These are phyloP conservation scores for Nectriaceae sp. DNA, from an alignment of 2,329 filamentous ascomycete species.

Conservation along the genomic window DNA sequence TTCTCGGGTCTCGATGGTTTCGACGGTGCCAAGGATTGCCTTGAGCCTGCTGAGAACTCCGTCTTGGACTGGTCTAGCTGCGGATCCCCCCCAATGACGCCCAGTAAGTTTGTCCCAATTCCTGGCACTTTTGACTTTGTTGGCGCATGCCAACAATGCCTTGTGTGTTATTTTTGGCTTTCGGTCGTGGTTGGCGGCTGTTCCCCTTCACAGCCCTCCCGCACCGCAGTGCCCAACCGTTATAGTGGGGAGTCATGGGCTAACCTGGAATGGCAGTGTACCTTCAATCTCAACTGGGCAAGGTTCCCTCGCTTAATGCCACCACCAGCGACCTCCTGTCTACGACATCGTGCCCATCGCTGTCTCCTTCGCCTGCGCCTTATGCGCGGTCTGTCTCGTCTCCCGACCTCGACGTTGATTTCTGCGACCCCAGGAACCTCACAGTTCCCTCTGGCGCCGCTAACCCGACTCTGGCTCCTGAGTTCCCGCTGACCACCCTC, in stretches of 20 bases:
- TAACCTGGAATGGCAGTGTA: conserved; percentile 49
- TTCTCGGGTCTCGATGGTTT: conserved; percentile 72
- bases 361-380: conserved; percentile 84
- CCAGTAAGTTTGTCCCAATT: conserved; percentile 67
- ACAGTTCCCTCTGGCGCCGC: conserved; percentile 64
- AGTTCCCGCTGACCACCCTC: conserved; percentile 68
- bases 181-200: neutral
- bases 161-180: conserved; percentile 4
- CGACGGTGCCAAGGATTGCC: conserved; percentile 66
- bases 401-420: conserved; percentile 71
- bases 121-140: conserved; percentile 1
- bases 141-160: neutral
- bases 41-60: conserved; percentile 73
- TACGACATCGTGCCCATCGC: conserved; percentile 61
- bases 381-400: conserved; percentile 69
- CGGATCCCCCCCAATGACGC: conserved; percentile 83
- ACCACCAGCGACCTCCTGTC: conserved; percentile 71
- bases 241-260: conserved; percentile 25
- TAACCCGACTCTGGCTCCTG: conserved; percentile 53
- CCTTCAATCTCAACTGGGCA: conserved; percentile 48
- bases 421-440: conserved; percentile 89
- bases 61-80: conserved; percentile 77
- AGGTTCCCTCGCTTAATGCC: conserved; percentile 59
- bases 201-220: neutral
- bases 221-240: neutral